Evolutionary conservation across 768 basidiomycete species (phyloP), one percentile per base, ranked within the genome.

Genomic region (Amanita jacksonii): DNA sequence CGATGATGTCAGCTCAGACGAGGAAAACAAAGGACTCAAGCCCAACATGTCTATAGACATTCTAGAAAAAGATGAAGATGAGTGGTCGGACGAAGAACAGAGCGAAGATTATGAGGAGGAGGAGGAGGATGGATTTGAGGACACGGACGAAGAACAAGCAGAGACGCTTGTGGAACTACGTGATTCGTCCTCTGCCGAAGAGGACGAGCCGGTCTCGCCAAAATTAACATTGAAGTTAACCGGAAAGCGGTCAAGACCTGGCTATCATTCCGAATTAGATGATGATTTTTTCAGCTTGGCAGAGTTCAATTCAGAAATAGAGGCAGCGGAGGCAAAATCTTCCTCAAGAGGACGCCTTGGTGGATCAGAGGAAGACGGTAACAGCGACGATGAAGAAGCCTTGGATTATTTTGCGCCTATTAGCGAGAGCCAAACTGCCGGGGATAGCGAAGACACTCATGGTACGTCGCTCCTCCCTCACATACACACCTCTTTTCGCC

Each of bases 211-310:
- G 19, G 48, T 53, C 44, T n/a, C 49, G 48, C 46, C 51, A 45
- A 51, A 38, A 50, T 57, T 41, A 49, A 52, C 37, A 42, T 51
- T 48, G 57, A 56, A 57, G 51, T 51, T 57, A 55, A 42, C 54
- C 52, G 42, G 62, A 54, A 38, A 54, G 51, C 45, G 48, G 45
- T 32, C 22, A 16, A 50, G 52, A 41, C 35, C 39, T 38, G 45
- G 32, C 1, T 13, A 34, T 5, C 43, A 35, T 18, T 54, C 60
- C 32, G 71, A 72, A 33, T 73, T 97, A 22, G 83, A 97, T 60
- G 94, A 98, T 57, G 78, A 71, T 10, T 98, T 98, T 66, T 98
- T 98, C 63, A 74, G 84, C 49, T 72, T 99, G 37, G 76, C 77
- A 22, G 70, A 77, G 15, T 99, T 99, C 69, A 96, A 98, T 54